These are phyloP conservation scores for Hyphodiscus hymeniophilus DNA, from an alignment of 495 filamentous ascomycete species.

Conservation along the genomic window DNA sequence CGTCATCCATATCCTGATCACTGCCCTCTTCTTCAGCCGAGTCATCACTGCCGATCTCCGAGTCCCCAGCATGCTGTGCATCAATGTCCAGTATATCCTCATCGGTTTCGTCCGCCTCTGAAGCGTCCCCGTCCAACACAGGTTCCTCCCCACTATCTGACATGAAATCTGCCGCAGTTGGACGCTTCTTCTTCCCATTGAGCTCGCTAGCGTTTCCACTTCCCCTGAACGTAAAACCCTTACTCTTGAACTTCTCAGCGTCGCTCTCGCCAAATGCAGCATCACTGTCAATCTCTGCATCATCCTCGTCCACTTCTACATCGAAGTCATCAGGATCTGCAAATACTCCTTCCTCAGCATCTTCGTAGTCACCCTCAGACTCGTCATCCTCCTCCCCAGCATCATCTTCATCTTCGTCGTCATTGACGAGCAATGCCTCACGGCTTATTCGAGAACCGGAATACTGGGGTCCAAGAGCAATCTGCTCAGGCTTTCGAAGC, in stretches of 20 bases:
- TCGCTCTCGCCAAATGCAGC: conserved; percentile 53
- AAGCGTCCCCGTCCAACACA: conserved; percentile 5
- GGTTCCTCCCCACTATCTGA: conserved; percentile 33
- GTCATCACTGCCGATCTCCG: conserved; percentile 21
- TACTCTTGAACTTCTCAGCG: conserved; percentile 42
- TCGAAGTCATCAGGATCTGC: conserved; percentile 37
- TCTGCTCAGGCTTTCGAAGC: conserved; percentile 62
- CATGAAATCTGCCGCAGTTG: conserved; percentile 44
- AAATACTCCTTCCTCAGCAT: conserved; percentile 19
- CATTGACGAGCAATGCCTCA: conserved; percentile 48
- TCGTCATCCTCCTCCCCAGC: conserved; percentile 31
- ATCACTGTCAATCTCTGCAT: conserved; percentile 54
- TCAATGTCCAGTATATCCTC: conserved; percentile 25
- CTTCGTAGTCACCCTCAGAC: conserved; percentile 15
- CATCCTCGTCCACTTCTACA: conserved; percentile 32
- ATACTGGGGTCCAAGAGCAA: conserved; percentile 71
- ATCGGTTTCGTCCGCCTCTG: conserved; percentile 1
- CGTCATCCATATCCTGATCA: conserved; percentile 21
- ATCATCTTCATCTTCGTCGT: conserved; percentile 33
- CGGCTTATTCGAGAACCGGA: conserved; percentile 71
- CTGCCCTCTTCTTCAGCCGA: conserved; percentile 19
- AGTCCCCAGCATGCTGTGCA: conserved; percentile 20
- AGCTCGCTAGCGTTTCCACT: conserved; percentile 36
- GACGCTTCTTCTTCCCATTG: conserved; percentile 25
- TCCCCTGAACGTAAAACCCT: conserved; percentile 43